A percentile compares a stretch with the other conserved stretches of the same genome.
Conservation (phyloP, 345 rosid species). For the Pseudoturritis turrita region DNA sequence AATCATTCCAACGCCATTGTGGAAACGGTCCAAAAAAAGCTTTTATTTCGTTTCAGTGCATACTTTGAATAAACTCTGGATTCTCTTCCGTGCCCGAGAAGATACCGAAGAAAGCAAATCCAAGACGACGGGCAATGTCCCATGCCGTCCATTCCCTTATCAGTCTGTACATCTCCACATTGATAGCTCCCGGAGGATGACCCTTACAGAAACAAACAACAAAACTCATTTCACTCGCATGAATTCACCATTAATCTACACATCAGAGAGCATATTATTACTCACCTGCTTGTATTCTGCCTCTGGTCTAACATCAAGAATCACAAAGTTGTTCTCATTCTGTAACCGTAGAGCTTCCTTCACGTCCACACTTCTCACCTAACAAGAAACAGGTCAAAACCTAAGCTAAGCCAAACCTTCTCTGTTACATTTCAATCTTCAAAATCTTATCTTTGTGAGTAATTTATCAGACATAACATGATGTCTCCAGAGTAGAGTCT, state of each 20-base stretch:
- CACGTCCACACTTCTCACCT: conserved; percentile 94
- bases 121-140: conserved; percentile 98
- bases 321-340: conserved; percentile 89
- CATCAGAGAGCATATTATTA: background rate
- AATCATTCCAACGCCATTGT: background rate
- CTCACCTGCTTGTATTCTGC: conserved; percentile 90
- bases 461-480: background rate
- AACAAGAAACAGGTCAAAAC: conserved; percentile 3
- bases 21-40: background rate
- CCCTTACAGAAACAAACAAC: conserved; percentile 32
- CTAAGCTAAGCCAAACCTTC: background rate
- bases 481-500: background rate
- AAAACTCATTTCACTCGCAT: background rate
- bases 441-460: background rate
- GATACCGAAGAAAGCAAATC: conserved; percentile 95
- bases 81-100: conserved; percentile 97
- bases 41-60: background rate
- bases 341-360: conserved; percentile 97
- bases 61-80: conserved; percentile 80
- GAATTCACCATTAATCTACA: background rate
- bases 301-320: conserved; percentile 95
- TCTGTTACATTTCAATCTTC: background rate
- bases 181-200: conserved; percentile 88
- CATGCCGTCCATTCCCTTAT: conserved; percentile 98
- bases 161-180: conserved; percentile 87